phyloP scores from a whole-genome alignment of 2,329 filamentous ascomycete species.

The Colletotrichum melonis region DNA sequence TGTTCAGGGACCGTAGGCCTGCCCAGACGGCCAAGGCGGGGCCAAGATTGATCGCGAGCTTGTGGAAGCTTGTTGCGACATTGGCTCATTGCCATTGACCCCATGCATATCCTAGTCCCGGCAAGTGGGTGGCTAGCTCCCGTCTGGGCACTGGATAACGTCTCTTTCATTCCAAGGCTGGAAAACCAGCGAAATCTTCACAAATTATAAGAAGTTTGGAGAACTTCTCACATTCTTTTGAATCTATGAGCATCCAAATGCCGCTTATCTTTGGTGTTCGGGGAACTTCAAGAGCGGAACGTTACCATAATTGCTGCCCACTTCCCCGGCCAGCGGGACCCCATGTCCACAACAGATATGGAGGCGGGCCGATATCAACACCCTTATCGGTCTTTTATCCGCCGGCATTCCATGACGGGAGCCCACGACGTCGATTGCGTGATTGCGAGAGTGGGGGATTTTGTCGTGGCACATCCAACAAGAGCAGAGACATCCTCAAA shows the following conservation, averaged over 20 bases:
- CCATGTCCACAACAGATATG: not conserved
- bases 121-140: not conserved
- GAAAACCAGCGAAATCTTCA: not conserved
- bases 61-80: conserved; percentile 33
- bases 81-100: conserved; percentile 14
- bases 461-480: not conserved
- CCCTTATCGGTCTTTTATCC: not conserved
- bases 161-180: not conserved
- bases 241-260: not conserved
- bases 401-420: not conserved
- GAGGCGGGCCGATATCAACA: not conserved
- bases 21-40: conserved; percentile 21
- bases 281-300: not conserved
- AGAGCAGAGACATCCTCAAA: not conserved
- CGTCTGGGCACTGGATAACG: not conserved
- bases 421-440: not conserved
- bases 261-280: not conserved
- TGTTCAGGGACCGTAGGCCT: not conserved
- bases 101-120: not conserved
- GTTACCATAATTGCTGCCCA: not conserved
- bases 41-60: conserved; percentile 30
- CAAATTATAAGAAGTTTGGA: not conserved
- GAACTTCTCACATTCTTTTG: not conserved
- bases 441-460: not conserved
- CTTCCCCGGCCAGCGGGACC: not conserved